Evolutionary conservation across 2,329 filamentous ascomycete species (phyloP), one percentile per base, ranked within the genome.

Genomic region (Trichoderma guizhouense): DNA sequence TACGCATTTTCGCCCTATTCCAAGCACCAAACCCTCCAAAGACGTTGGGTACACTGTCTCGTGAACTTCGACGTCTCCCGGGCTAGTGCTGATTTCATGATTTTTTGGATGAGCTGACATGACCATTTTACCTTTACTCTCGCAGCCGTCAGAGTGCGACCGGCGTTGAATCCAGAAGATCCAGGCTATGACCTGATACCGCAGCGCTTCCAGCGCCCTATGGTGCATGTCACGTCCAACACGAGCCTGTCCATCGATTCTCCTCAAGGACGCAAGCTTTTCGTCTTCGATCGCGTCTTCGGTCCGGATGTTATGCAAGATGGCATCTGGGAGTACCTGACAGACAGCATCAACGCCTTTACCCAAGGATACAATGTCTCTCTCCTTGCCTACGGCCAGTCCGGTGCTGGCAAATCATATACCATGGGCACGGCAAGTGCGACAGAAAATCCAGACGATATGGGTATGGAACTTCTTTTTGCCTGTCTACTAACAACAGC

Each of bases 311-410:
- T 94, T 8, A 88, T 89, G 72, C 96, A 99, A 81, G 92, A 96
- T 75, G 95, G 95, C 61, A 84, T 99, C 61, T 99, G 95, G 93
- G 93, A 97, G 61, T 99, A 99, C 78, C 86, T 99, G 63, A 90
- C 90, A 74, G 96, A 99, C 76, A 97, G 94, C 77, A 92, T 98
- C 76, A 90, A 87, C 76, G 93, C 95, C 3, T 99, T 99, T 77
- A 85, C 96, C 1, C 94, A 98, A 79, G 96, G 96, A 69, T 99
- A 98, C 88, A 99, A 99, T 89, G 96, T 99, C 72, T 99, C 96
- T 4, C 90, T 99, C 64, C 85, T 99, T 77, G 96, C 96, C 62
- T 99, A 99, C 79, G 96, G 96, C 75, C 96, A 99, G 84, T 99
- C 96, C 32, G 96, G 96, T 71, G 94, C 96, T 12, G 96, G 96